Conservation (phyloP, 805 yeast species). For the Metschnikowia sp. region DNA sequence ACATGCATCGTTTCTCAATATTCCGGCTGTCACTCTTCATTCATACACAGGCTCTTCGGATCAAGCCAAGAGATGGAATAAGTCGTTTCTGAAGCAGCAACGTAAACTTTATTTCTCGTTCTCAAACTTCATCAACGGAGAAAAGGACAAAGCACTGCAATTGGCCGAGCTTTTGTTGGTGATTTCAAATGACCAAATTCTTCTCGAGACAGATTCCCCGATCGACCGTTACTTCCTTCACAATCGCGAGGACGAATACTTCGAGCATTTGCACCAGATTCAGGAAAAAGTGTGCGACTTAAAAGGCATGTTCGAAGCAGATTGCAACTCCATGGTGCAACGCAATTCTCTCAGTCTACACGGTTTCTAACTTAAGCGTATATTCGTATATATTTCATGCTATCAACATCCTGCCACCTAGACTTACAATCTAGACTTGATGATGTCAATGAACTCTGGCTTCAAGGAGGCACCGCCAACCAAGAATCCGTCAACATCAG, state of each 20-base stretch:
- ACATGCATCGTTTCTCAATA: conserved; percentile 15
- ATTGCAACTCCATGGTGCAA: neutral
- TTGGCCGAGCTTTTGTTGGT: conserved; percentile 18
- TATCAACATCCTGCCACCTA: neutral
- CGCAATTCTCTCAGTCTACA: conserved; percentile 6
- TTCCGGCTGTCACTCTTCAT: conserved; percentile 60
- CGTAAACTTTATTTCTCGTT: conserved; percentile 47
- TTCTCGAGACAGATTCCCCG: conserved; percentile 36
- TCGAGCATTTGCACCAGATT: conserved; percentile 6
- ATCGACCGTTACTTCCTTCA: conserved; percentile 23
- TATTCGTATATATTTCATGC: conserved; percentile 3
- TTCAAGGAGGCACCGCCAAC: conserved; percentile 99
- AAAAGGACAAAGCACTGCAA: conserved; percentile 24
- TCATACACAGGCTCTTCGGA: conserved; percentile 84
- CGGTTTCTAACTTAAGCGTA: neutral
- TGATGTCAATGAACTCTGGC: conserved; percentile 95
- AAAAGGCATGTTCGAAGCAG: conserved; percentile 1
- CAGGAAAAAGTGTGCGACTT: neutral
- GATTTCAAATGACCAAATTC: conserved; percentile 23
- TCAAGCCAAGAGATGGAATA: conserved; percentile 51
- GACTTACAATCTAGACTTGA: conserved; percentile 79
- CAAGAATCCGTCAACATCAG: conserved; percentile 95
- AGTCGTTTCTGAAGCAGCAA: conserved; percentile 24
- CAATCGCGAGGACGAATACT: conserved; percentile 3
- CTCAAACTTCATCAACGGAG: conserved; percentile 48